phyloP scores from a whole-genome alignment of 345 rosid genomes.

The Rhodamnia argentea region DNA sequence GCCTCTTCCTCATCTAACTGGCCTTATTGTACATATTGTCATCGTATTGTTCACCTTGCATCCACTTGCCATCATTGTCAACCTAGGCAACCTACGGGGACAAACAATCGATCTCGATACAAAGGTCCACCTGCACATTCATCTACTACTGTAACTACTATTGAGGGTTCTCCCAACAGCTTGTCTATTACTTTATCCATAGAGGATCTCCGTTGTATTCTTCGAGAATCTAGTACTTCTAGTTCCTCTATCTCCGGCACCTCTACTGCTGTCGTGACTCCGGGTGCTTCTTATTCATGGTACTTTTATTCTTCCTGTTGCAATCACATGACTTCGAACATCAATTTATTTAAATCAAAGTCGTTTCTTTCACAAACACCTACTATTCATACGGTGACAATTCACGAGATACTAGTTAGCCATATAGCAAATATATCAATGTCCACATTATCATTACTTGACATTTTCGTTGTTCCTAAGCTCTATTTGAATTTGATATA shows the following conservation, averaged over 20 bases:
- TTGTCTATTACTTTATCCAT: no score
- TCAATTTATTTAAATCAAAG: neutral
- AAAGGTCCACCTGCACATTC: no score
- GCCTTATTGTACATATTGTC: no score
- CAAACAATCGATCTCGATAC: no score
- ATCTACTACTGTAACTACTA: no score
- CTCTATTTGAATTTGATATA: neutral
- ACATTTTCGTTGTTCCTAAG: neutral
- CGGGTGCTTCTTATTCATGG: neutral
- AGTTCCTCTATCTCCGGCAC: neutral
- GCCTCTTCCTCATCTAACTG: no score
- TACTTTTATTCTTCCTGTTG: neutral
- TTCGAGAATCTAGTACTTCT: no score
- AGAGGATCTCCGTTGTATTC: no score
- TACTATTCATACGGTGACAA: neutral
- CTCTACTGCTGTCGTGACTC: accelerated
- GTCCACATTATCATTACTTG: neutral
- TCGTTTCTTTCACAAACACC: neutral
- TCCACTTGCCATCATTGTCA: no score
- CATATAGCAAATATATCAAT: neutral
- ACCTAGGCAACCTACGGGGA: no score
- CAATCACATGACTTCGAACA: neutral
- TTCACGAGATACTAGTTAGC: neutral
- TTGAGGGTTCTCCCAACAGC: no score
- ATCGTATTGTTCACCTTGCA: no score